phyloP scores from a whole-genome alignment of 2,329 filamentous ascomycete species.

The Scedosporium apiospermum region DNA sequence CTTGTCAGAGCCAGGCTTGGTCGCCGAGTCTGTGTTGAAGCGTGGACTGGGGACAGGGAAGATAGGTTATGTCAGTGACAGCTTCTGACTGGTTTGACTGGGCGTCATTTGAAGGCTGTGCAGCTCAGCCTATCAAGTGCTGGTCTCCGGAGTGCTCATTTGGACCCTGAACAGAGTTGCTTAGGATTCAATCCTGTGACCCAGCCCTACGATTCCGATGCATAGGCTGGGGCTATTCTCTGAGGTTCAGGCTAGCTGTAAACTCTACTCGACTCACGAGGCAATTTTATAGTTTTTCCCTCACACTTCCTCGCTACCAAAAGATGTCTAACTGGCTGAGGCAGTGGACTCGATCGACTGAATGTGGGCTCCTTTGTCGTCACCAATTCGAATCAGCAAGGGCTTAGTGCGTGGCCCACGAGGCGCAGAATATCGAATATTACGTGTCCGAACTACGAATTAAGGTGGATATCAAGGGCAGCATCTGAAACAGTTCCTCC shows the following conservation, averaged over 20 bases:
- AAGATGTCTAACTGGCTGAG: no score
- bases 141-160: neutral
- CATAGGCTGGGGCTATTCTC: neutral
- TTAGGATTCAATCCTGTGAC: neutral
- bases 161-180: neutral
- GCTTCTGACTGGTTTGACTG: neutral
- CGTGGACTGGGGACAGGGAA: no score
- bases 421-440: neutral
- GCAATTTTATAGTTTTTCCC: no score
- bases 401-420: neutral
- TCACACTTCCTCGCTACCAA: no score
- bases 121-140: neutral
- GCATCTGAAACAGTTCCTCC: neutral
- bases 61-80: neutral
- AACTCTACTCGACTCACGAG: no score
- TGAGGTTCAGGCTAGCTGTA: no score
- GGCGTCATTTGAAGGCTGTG: neutral
- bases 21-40: no score
- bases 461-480: neutral
- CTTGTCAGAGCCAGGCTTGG: neutral
- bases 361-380: neutral
- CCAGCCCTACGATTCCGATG: neutral
- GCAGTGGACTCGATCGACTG: no score
- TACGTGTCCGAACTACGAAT: neutral
- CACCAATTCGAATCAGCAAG: neutral